Conservation (phyloP, 129 eudicot species). For the Escallonia rubra region DNA sequence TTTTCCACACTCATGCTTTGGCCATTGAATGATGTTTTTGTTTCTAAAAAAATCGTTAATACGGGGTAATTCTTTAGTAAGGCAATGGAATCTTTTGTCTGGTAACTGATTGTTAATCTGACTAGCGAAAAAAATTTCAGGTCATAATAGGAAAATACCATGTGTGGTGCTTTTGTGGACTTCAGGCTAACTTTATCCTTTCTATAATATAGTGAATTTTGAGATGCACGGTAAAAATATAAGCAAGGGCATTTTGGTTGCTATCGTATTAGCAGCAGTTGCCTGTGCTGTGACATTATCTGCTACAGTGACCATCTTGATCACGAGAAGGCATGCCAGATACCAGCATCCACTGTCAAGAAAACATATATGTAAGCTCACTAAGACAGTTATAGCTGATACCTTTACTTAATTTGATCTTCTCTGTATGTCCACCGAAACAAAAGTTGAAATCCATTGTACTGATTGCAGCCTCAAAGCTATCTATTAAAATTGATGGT, state of each 20-base stretch:
- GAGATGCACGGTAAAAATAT: conserved; percentile 29
- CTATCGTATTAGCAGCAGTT: conserved; percentile 30
- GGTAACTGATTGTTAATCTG: no score
- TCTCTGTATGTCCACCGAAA: not conserved
- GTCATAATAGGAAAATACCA: no score
- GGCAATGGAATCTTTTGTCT: no score
- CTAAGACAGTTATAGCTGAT: not conserved
- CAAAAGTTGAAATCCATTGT: not conserved
- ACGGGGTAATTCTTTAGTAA: no score
- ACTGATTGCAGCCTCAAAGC: conserved; percentile 51
- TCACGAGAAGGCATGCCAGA: conserved; percentile 40
- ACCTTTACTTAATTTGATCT: not conserved
- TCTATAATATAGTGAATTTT: conserved; percentile 47
- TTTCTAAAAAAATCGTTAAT: no score
- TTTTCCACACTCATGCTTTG: no score
- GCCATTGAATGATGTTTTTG: no score
- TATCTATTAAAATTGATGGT: conserved; percentile 60
- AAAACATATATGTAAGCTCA: conserved; percentile 46
- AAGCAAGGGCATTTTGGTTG: conserved; percentile 44
- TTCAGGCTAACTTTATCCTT: conserved; percentile 9
- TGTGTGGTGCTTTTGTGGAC: not conserved
- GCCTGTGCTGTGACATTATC: conserved; percentile 36
- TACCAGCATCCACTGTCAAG: conserved; percentile 35
- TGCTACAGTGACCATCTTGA: conserved; percentile 33
- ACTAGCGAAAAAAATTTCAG: no score